Evolutionary conservation across 1,284 basidiomycete genomes (phyloP).

Genomic region (Ganoderma sinense): DNA sequence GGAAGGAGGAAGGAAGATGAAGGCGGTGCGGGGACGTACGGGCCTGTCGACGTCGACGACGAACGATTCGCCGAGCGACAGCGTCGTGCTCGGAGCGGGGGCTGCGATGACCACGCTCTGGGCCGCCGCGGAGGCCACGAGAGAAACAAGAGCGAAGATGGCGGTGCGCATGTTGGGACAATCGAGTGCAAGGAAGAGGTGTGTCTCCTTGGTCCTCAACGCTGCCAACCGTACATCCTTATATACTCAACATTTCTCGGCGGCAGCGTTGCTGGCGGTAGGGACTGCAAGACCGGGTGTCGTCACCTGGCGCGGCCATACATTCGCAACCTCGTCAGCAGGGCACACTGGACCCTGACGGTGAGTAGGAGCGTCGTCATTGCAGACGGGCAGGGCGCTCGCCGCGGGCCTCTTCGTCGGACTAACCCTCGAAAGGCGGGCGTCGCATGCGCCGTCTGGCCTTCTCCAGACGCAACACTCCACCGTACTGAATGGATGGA

Average conservation of each 20-base stretch:
- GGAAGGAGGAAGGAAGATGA: not conserved
- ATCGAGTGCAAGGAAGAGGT: not conserved
- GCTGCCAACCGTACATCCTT: not conserved
- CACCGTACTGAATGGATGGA: not conserved
- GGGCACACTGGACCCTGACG: not conserved
- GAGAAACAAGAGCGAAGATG: constrained; percentile 8
- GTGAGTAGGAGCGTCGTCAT: not conserved
- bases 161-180: constrained; percentile 4
- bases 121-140: constrained; percentile 9
- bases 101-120: constrained; percentile 20
- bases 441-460: not conserved
- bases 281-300: not conserved
- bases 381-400: not conserved
- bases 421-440: not conserved
- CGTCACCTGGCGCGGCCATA: not conserved
- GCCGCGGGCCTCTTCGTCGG: not conserved
- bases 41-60: constrained; percentile 25
- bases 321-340: not conserved
- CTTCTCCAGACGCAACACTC: not conserved
- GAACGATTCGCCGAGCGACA: constrained; percentile 19
- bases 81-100: constrained; percentile 17
- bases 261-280: not conserved
- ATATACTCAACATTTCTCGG: not conserved
- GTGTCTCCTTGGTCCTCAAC: not conserved
- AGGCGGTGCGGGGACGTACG: constrained; percentile 4